Base-by-base conservation (phyloP, 2,329 filamentous ascomycete species). In the Sclerotinia borealis region DNA sequence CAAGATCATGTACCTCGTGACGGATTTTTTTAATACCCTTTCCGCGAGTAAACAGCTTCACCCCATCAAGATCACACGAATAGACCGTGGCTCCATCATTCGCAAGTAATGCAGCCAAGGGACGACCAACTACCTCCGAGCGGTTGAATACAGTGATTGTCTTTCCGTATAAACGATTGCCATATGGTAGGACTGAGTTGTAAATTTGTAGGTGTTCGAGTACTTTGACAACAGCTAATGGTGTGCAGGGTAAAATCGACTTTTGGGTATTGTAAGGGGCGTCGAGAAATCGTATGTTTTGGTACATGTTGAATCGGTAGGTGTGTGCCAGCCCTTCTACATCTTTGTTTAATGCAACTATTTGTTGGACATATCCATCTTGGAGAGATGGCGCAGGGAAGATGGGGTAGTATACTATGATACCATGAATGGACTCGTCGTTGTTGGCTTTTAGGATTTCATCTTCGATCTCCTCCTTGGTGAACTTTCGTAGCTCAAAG, bases 241-340 rank as follows among this genome's bases (percentile, higher is more conserved):
- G 95, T 2, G 95, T 99, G 81, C 95, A 99, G 6, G 95, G 95
- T 59, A 99, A 80, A 69, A 98, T 91, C 55, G 89, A 96, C 80
- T 99, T 98, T 76, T 91, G 90, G 64, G 80, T 82, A 76, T 92
- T 90, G 49, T 82, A 77, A 5, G 89, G 88, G 29, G 87, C 80
- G 77, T 99, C 95, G 63, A 99, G 83, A 80, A 93, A 98, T 68
- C 95, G 91, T 72, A 96, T 86, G 79, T 99, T 99, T 81, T 97
- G 91, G 79, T 98, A 99, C 93, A 99, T 97, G 83, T 99, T 99
- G 85, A 93, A 93, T 74, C 98, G 89, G 79, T 98, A 93, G 74
- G 88, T 88, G 78, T 97, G 93, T 71, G 89, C 92, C 64, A 99
- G 85, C 41, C 95, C 95, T 77, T 99, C 95, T 69, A 99, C 93